Conservation (phyloP, 495 filamentous ascomycete genomes). For the Xylaria castorea region DNA sequence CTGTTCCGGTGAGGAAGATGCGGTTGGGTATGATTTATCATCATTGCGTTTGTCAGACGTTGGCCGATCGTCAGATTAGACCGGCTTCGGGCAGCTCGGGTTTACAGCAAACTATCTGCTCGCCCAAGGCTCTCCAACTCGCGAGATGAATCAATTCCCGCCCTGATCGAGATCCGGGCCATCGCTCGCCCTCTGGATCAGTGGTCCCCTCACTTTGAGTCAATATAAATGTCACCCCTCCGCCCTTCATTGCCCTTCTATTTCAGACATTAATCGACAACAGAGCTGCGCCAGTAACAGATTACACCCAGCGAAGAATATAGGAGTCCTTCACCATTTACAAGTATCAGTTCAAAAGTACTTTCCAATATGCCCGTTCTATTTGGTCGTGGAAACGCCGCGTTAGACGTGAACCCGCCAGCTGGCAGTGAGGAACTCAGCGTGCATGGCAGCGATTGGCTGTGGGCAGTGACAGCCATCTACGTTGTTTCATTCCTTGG, state of each 20-base stretch:
- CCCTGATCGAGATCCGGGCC: constrained; percentile 16
- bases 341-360: background rate
- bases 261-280: background rate
- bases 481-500: constrained; percentile 49
- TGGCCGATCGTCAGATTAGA: constrained; percentile 15
- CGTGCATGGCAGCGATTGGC: constrained; percentile 55
- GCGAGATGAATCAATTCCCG: background rate
- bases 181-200: background rate
- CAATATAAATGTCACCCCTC: constrained; percentile 21
- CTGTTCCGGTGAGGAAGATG: constrained; percentile 14
- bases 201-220: background rate
- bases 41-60: constrained; percentile 23
- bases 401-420: constrained; percentile 53
- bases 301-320: background rate
- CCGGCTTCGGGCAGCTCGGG: constrained; percentile 20
- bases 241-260: background rate
- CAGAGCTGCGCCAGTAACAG: background rate
- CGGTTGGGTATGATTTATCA: constrained; percentile 26
- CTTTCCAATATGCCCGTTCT: constrained; percentile 39
- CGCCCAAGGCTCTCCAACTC: constrained; percentile 2
- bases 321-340: background rate
- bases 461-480: constrained; percentile 54
- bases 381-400: constrained; percentile 47
- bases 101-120: constrained; percentile 5
- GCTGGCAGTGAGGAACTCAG: constrained; percentile 46